Conservation (phyloP, 345 rosid species). For the Rhodamnia rubescens region DNA sequence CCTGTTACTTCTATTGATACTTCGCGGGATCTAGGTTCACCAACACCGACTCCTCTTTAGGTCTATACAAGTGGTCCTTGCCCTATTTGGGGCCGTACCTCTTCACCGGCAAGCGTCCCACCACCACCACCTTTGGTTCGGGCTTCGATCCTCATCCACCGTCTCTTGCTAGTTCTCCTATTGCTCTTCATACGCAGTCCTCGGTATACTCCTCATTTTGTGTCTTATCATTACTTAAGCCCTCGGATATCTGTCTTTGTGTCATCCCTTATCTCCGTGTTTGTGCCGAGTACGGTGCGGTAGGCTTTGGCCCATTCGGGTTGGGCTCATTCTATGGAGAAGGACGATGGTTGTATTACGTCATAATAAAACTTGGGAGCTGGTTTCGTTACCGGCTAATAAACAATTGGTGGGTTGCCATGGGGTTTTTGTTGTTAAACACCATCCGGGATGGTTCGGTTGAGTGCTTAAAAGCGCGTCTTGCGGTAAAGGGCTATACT, state of each 20-base stretch:
- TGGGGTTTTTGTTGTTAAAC: too few relatives aligned
- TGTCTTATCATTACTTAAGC: background rate
- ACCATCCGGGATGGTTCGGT: background rate
- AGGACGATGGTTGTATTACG: too few relatives aligned
- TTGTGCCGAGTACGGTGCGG: background rate
- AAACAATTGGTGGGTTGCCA: background rate
- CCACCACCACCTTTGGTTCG: too few relatives aligned
- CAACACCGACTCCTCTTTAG: background rate
- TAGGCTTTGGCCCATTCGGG: background rate
- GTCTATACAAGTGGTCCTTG: too few relatives aligned
- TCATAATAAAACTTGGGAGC: background rate
- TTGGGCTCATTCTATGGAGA: background rate
- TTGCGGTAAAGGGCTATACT: background rate
- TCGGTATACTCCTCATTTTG: background rate
- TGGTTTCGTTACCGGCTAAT: fast-evolving
- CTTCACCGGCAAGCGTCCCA: too few relatives aligned
- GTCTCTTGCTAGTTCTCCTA: background rate
- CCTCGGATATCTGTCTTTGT: background rate
- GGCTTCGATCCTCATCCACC: background rate
- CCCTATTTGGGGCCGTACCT: too few relatives aligned
- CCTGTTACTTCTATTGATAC: background rate
- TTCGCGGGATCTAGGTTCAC: background rate
- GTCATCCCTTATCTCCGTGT: background rate
- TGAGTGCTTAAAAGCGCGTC: background rate
- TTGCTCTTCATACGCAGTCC: background rate